These are phyloP conservation scores for Cercospora zeae-maydis DNA, from an alignment of 2,329 filamentous ascomycete species.

Conservation along the genomic window DNA sequence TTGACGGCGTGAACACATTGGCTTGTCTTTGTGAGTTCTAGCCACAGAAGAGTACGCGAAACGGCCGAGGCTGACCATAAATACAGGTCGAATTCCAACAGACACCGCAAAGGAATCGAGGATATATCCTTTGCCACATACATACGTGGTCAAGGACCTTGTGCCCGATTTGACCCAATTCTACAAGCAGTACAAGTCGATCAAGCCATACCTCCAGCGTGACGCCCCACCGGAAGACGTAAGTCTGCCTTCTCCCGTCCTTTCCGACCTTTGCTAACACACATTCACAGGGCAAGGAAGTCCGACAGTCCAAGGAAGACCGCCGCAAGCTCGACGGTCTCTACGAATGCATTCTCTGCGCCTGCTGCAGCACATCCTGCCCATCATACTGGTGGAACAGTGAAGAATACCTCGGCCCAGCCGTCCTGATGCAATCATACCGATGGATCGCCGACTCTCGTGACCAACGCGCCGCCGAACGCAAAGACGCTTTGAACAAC, in stretches of 20 bases:
- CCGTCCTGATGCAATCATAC: slow-evolving; percentile 95
- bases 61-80: slow-evolving; percentile 16
- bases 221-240: slow-evolving; percentile 80
- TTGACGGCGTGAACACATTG: slow-evolving; percentile 96
- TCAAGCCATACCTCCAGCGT: slow-evolving; percentile 96
- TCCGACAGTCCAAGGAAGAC: slow-evolving; percentile 85
- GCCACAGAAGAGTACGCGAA: background rate
- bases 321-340: slow-evolving; percentile 95
- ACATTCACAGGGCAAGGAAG: slow-evolving; percentile 72
- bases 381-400: slow-evolving; percentile 99
- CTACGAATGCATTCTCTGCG: slow-evolving; percentile 99
- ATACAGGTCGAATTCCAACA: slow-evolving; percentile 81
- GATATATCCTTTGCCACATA: slow-evolving; percentile 97
- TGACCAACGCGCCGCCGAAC: slow-evolving; percentile 82
- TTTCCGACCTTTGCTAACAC: slow-evolving; percentile 15
- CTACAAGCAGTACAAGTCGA: slow-evolving; percentile 99
- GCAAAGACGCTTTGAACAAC: slow-evolving; percentile 91
- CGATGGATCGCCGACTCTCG: slow-evolving; percentile 93
- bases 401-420: slow-evolving; percentile 96
- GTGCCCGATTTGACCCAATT: slow-evolving; percentile 97
- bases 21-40: slow-evolving; percentile 84
- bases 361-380: slow-evolving; percentile 98
- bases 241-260: slow-evolving; percentile 41
- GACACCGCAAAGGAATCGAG: slow-evolving; percentile 78
- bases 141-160: slow-evolving; percentile 98